Evolutionary conservation across 768 basidiomycete genomes (phyloP).

Genomic region (Mycena capillaripes): DNA sequence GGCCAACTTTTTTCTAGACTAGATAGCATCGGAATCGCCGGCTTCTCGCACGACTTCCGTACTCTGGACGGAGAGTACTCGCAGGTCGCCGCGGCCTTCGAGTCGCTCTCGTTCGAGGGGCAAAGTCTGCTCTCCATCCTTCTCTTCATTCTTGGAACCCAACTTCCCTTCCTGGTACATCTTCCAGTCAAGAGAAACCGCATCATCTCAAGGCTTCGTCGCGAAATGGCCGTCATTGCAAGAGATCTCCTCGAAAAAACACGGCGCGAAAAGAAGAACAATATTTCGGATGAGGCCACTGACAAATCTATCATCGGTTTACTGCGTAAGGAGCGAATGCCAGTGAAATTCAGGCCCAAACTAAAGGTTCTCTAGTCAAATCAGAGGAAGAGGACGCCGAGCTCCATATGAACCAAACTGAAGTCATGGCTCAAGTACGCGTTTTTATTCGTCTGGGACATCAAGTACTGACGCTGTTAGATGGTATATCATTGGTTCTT

Average conservation of each 20-base stretch:
- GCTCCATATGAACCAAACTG: slow-evolving; percentile 38
- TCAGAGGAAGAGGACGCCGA: slow-evolving; percentile 26
- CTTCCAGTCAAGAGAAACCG: slow-evolving; percentile 22
- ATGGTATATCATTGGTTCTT: background rate
- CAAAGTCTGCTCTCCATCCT: background rate
- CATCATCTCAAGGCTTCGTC: slow-evolving; percentile 7
- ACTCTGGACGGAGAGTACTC: slow-evolving; percentile 51
- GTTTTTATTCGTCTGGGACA: background rate
- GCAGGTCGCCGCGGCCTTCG: slow-evolving; percentile 43
- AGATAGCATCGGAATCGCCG: slow-evolving; percentile 60
- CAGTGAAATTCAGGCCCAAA: background rate
- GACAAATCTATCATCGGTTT: slow-evolving; percentile 30
- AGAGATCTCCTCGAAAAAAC: slow-evolving; percentile 17
- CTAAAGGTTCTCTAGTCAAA: slow-evolving; percentile 19
- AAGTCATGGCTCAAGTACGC: slow-evolving; percentile 45
- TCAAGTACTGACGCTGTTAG: background rate
- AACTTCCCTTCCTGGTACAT: slow-evolving; percentile 27
- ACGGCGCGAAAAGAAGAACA: slow-evolving; percentile 15
- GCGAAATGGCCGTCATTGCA: slow-evolving; percentile 27
- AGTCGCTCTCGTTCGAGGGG: slow-evolving; percentile 32
- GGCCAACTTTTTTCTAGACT: slow-evolving; percentile 41
- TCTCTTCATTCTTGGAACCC: slow-evolving; percentile 29
- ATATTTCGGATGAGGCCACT: background rate
- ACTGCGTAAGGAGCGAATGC: background rate
- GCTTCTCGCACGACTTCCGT: slow-evolving; percentile 61